Percentiles rank a stretch among this genome's conserved stretches.
These are phyloP conservation scores for Blastobotrys terrestris DNA, from an alignment of 805 yeast genomes.

Conservation along the genomic window DNA sequence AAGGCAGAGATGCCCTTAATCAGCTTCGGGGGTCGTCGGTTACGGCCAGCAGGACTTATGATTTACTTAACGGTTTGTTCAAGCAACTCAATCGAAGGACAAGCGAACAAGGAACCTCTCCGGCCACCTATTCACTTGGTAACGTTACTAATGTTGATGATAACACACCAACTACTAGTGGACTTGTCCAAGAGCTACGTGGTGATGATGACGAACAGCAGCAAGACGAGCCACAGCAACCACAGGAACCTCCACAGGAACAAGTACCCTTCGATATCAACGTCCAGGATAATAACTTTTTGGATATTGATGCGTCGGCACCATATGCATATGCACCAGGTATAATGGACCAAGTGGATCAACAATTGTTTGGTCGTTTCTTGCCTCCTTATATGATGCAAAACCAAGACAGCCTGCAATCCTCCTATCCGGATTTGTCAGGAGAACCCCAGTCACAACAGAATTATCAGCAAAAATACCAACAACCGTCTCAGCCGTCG, in stretches of 20 bases:
- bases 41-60: constrained; percentile 76
- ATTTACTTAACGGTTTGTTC: constrained; percentile 62
- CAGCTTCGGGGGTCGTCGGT: constrained; percentile 64
- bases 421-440: background rate
- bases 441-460: background rate
- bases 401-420: background rate
- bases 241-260: background rate
- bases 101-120: constrained; percentile 10
- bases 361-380: constrained; percentile 77
- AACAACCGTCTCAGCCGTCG: constrained; percentile 5
- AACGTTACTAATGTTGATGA: background rate
- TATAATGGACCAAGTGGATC: constrained; percentile 76
- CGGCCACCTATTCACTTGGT: constrained; percentile 2
- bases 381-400: constrained; percentile 76
- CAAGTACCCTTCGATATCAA: background rate
- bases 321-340: constrained; percentile 58
- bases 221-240: background rate
- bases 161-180: background rate
- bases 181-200: background rate
- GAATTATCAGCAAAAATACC: background rate
- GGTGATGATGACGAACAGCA: background rate
- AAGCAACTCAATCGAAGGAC: constrained; percentile 22
- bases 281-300: background rate
- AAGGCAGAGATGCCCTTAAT: constrained; percentile 70
- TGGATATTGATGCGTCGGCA: background rate